phyloP scores from a whole-genome alignment of 148 eudicot species.

The Beta vulgaris region DNA sequence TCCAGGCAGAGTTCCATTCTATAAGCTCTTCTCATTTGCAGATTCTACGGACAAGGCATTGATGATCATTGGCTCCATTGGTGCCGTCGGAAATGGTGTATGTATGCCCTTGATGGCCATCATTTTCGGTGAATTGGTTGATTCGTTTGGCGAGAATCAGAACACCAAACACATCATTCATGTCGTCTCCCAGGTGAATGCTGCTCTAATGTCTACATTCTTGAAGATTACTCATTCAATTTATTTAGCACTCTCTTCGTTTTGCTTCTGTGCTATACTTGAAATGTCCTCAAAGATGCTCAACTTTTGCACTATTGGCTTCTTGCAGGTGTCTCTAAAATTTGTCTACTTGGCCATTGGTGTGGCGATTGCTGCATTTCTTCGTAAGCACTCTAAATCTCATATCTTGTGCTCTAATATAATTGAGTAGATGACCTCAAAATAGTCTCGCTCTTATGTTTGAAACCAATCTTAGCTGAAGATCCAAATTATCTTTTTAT shows the following conservation, averaged over 20 bases:
- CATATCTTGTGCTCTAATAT: background rate
- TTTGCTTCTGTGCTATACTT: too few relatives aligned
- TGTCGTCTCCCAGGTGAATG: conserved; percentile 47
- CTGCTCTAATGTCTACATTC: background rate
- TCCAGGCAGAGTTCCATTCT: conserved; percentile 50
- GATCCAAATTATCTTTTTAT: background rate
- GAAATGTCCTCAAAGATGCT: conserved; percentile 1
- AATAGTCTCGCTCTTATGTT: background rate
- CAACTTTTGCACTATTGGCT: background rate
- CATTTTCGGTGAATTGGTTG: conserved; percentile 51
- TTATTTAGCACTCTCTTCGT: too few relatives aligned
- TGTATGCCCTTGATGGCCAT: conserved; percentile 56
- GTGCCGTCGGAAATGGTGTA: conserved; percentile 56
- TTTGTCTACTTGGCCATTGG: conserved; percentile 58
- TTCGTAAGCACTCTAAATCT: conserved; percentile 43
- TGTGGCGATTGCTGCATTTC: conserved; percentile 51
- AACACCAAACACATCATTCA: conserved; percentile 25
- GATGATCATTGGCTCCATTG: conserved; percentile 57
- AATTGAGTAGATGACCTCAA: too few relatives aligned
- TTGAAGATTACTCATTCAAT: too few relatives aligned
- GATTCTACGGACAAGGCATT: conserved; percentile 47
- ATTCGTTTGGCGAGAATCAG: conserved; percentile 61
- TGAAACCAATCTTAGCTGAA: background rate
- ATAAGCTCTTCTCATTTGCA: conserved; percentile 59
- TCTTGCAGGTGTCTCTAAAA: conserved; percentile 48